Percentiles rank a stretch among this genome's conserved stretches.
Conservation (phyloP, 1,284 basidiomycete species). For the Leccinum griseonigrum region DNA sequence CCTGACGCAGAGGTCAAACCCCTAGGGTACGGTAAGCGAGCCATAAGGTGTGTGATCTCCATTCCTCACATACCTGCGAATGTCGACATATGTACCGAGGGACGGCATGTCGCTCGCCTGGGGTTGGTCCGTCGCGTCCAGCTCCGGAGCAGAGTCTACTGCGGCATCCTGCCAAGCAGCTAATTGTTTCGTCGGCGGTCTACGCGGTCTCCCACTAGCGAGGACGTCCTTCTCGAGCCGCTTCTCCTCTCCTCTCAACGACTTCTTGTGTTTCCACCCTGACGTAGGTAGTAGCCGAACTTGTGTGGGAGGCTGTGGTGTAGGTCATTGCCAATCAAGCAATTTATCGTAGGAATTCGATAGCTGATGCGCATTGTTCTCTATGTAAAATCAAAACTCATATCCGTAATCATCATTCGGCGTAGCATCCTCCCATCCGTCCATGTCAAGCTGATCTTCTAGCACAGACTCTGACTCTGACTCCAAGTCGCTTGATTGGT, state of each 20-base stretch:
- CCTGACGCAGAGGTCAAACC: slow-evolving; percentile 42
- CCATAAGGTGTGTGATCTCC: not conserved
- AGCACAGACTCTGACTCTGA: too few species aligned
- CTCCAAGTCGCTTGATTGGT: too few species aligned
- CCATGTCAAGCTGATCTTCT: too few species aligned
- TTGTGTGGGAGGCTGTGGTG: too few species aligned
- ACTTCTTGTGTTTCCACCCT: slow-evolving; percentile 31
- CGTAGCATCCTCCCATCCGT: too few species aligned
- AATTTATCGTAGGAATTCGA: too few species aligned
- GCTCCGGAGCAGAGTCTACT: slow-evolving; percentile 1
- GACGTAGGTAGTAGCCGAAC: slow-evolving; percentile 16
- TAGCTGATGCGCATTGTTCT: too few species aligned
- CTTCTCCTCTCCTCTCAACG: slow-evolving; percentile 32
- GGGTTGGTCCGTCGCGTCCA: slow-evolving; percentile 19
- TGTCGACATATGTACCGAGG: slow-evolving; percentile 57
- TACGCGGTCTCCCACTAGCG: not conserved
- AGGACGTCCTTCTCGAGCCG: slow-evolving; percentile 25
- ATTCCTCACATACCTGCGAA: slow-evolving; percentile 47
- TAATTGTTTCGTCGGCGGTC: slow-evolving; percentile 18
- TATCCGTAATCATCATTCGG: too few species aligned
- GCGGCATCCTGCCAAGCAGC: slow-evolving; percentile 23
- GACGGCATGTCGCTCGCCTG: slow-evolving; percentile 14
- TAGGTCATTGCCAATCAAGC: too few species aligned
- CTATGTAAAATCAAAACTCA: too few species aligned
- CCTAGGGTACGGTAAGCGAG: slow-evolving; percentile 34